These are phyloP conservation scores for Curvularia eragrostidis DNA, from an alignment of 2,329 filamentous ascomycete species.

Conservation along the genomic window DNA sequence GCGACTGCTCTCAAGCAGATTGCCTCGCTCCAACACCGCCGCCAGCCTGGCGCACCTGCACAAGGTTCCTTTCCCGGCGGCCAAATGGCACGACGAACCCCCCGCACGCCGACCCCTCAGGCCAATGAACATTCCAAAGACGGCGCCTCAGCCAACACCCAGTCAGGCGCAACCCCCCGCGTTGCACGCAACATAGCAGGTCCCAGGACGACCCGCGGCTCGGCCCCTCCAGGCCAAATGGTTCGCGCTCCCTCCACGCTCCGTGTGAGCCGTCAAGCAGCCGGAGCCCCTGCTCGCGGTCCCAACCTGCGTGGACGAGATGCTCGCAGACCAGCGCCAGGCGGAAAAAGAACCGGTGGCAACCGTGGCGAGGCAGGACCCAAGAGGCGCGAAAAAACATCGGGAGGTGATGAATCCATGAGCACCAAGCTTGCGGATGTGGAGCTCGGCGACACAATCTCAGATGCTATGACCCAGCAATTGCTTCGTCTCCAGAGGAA, in stretches of 20 bases:
- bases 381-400: constrained; percentile 29
- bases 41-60: constrained; percentile 28
- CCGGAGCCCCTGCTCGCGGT: constrained; percentile 15
- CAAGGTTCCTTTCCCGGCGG: constrained; percentile 32
- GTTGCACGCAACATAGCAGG: constrained; percentile 17
- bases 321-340: constrained; percentile 14
- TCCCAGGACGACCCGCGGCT: constrained; percentile 15
- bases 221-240: constrained; percentile 36
- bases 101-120: not conserved
- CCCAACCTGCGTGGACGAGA: constrained; percentile 39
- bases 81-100: constrained; percentile 18
- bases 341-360: constrained; percentile 7
- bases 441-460: constrained; percentile 25
- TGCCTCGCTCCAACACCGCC: constrained; percentile 32
- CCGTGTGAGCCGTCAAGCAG: constrained; percentile 24
- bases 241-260: constrained; percentile 41
- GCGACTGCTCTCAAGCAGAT: constrained; percentile 36
- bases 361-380: constrained; percentile 24
- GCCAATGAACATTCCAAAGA: constrained; percentile 9
- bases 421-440: constrained; percentile 15
- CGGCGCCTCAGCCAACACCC: constrained; percentile 3
- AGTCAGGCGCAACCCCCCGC: constrained; percentile 18
- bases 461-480: constrained; percentile 43
- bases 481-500: constrained; percentile 43
- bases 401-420: constrained; percentile 8